These are phyloP conservation scores for Rhizophagus prolifer DNA, from an alignment of 192 early-diverging fungal species.

Conservation along the genomic window DNA sequence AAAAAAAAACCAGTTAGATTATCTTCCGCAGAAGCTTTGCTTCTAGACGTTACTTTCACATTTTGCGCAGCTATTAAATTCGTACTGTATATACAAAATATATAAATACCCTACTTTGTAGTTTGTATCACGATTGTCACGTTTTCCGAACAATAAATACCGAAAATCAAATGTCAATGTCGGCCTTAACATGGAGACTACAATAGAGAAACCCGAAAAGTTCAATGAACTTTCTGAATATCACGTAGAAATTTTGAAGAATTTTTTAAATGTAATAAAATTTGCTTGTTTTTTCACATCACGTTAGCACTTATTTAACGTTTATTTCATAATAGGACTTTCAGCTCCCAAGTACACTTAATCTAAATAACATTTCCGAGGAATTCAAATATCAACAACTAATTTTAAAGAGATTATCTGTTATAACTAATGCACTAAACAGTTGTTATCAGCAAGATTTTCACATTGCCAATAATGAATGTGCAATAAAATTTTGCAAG, in stretches of 20 bases:
- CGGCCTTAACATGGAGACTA: too few relatives aligned
- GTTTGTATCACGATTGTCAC: too few relatives aligned
- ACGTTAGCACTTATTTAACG: neutral
- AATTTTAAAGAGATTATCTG: neutral
- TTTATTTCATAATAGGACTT: neutral
- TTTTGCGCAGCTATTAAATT: too few relatives aligned
- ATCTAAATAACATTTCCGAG: neutral
- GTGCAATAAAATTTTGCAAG: neutral
- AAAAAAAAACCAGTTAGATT: too few relatives aligned
- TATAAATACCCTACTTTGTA: too few relatives aligned
- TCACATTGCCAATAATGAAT: neutral
- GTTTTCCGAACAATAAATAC: too few relatives aligned
- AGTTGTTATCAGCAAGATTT: neutral
- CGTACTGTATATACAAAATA: too few relatives aligned
- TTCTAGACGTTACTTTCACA: too few relatives aligned
- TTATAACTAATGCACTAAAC: neutral
- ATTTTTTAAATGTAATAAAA: neutral
- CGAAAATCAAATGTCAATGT: too few relatives aligned
- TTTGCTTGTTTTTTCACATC: neutral
- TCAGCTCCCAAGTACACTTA: too few relatives aligned
- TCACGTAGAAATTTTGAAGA: neutral
- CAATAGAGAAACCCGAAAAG: neutral
- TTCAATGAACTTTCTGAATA: neutral
- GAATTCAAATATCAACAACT: neutral
- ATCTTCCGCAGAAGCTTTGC: too few relatives aligned